Percentiles rank a stretch among this genome's conserved stretches.
Evolutionary conservation across 768 basidiomycete species (phyloP).

Genomic region (Zangia roseola): DNA sequence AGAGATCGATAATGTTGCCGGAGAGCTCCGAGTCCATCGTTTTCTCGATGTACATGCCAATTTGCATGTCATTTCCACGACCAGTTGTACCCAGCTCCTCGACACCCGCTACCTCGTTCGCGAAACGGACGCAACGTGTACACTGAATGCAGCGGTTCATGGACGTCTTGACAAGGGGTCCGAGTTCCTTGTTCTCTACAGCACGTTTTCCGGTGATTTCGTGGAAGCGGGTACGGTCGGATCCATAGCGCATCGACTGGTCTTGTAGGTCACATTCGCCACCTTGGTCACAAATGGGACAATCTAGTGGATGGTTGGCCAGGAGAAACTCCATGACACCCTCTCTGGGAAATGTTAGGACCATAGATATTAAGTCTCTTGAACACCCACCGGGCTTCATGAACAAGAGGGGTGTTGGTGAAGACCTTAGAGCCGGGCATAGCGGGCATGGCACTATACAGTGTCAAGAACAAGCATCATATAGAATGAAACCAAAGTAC

Average conservation of each 20-base stretch:
- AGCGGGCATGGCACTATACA: conserved; percentile 87
- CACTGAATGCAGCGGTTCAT: conserved; percentile 99
- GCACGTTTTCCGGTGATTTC: conserved; percentile 98
- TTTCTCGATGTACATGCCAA: conserved; percentile 98
- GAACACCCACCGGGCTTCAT: conserved; percentile 68
- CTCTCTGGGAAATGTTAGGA: conserved; percentile 51
- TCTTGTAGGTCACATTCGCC: conserved; percentile 99
- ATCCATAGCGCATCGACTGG: conserved; percentile 98
- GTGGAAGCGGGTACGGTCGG: conserved; percentile 97
- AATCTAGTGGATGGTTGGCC: conserved; percentile 97
- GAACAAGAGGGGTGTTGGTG: conserved; percentile 89
- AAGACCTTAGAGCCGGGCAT: conserved; percentile 93
- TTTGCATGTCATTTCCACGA: conserved; percentile 97
- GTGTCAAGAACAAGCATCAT: not conserved
- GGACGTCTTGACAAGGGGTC: conserved; percentile 95
- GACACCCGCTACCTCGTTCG: conserved; percentile 98
- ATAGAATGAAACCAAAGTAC: conserved; percentile 13
- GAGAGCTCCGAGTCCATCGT: conserved; percentile 97
- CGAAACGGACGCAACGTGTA: conserved; percentile 97
- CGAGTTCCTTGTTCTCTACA: conserved; percentile 96
- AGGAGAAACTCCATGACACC: conserved; percentile 99
- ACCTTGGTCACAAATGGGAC: conserved; percentile 98
- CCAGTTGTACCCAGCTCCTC: conserved; percentile 97
- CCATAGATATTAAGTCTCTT: not conserved
- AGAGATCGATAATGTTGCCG: conserved; percentile 95